Percentiles rank a stretch among this genome's conserved stretches.
These are phyloP conservation scores for Phytophthora constricta DNA, from an alignment of 352 stramenopile species.

Conservation along the genomic window DNA sequence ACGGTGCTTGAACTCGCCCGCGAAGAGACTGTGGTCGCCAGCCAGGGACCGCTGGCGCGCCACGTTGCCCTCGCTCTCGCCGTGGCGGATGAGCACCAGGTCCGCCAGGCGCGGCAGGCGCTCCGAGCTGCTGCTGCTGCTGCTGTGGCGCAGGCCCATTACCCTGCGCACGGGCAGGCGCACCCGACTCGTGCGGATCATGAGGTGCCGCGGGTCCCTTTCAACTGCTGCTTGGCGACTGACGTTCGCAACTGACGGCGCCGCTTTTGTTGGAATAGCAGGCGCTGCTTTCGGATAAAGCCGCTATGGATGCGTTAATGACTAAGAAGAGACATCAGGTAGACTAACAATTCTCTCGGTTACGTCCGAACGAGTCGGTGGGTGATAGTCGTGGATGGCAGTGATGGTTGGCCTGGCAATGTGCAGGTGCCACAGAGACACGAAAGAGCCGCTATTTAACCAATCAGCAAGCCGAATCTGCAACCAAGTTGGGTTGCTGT, in stretches of 20 bases:
- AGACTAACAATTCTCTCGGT: not conserved
- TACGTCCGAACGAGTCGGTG: not conserved
- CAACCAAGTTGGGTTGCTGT: too few relatives aligned
- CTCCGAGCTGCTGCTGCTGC: slow-evolving; percentile 24
- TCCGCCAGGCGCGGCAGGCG: slow-evolving; percentile 71
- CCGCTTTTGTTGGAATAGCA: not conserved
- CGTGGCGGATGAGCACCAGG: slow-evolving; percentile 89
- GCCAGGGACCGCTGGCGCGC: slow-evolving; percentile 82
- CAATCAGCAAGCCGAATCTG: too few relatives aligned
- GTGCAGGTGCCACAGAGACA: slow-evolving; percentile 28
- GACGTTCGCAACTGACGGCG: slow-evolving; percentile 38
- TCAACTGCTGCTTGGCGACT: slow-evolving; percentile 9
- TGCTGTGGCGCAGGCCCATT: slow-evolving; percentile 10
- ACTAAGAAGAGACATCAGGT: not conserved
- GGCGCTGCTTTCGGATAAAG: not conserved
- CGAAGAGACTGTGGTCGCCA: slow-evolving; percentile 87
- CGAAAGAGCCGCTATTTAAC: slow-evolving; percentile 2
- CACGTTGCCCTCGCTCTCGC: slow-evolving; percentile 90
- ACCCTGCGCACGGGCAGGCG: slow-evolving; percentile 8
- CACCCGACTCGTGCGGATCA: slow-evolving; percentile 29
- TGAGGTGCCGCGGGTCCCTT: slow-evolving; percentile 2
- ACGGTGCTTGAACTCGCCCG: slow-evolving; percentile 89
- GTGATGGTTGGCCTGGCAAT: slow-evolving; percentile 19
- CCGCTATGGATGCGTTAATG: not conserved
- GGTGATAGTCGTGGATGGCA: not conserved